A percentile compares a stretch with the other conserved stretches of the same genome.
These are phyloP conservation scores for Crataegus laevigata DNA, from an alignment of 306 rosid genomes.

Conservation along the genomic window DNA sequence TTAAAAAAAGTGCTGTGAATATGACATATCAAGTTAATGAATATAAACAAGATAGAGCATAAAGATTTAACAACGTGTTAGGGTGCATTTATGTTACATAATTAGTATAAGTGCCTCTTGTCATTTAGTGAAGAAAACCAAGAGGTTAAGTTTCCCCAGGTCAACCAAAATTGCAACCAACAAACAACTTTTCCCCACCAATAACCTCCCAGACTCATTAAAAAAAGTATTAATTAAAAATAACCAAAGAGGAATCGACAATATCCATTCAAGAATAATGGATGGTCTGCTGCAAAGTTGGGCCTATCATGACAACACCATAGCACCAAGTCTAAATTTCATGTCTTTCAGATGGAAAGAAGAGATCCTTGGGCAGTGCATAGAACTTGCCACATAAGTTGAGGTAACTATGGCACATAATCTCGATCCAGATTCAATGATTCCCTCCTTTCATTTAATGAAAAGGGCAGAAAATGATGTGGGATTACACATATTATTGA, in stretches of 20 bases:
- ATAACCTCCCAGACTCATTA: conserved; percentile 15
- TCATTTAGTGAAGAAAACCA: conserved; percentile 25
- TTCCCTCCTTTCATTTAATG: not conserved
- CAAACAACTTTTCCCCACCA: conserved; percentile 25
- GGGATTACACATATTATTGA: not conserved
- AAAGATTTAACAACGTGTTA: conserved; percentile 24
- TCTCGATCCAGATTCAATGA: conserved; percentile 9
- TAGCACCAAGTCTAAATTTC: conserved; percentile 1
- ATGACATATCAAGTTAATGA: conserved; percentile 19
- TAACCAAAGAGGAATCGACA: conserved; percentile 8
- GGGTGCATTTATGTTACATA: conserved; percentile 22
- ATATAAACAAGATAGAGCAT: conserved; percentile 26
- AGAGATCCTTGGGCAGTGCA: not conserved
- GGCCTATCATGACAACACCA: not conserved
- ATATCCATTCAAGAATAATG: conserved; percentile 14
- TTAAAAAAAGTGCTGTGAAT: conserved; percentile 76
- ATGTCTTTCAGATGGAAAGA: conserved; percentile 1
- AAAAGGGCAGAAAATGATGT: not conserved
- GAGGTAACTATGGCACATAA: not conserved
- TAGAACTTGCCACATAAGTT: not conserved
- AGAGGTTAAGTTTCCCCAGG: conserved; percentile 10
- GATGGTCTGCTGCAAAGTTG: not conserved
- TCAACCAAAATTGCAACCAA: conserved; percentile 22
- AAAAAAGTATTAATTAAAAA: not conserved
- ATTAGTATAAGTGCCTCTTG: conserved; percentile 12